Conservation (phyloP, 2,329 filamentous ascomycete species). For the Aspergillus puulaauensis region DNA sequence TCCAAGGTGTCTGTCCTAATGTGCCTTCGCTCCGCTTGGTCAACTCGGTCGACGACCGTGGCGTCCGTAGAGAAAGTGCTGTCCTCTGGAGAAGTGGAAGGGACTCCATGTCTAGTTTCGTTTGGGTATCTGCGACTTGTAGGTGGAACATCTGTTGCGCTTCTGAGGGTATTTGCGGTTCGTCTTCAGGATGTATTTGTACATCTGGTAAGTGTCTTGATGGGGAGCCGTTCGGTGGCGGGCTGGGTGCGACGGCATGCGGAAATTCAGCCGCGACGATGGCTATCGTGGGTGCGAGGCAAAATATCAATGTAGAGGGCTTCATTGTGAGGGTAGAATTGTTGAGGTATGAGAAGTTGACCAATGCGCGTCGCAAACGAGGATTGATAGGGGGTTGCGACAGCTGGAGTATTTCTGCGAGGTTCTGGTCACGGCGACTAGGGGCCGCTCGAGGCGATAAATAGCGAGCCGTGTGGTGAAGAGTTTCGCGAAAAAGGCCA, state of each 20-base stretch:
- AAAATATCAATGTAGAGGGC: constrained; percentile 16
- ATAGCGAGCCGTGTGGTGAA: background rate
- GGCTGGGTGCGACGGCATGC: constrained; percentile 25
- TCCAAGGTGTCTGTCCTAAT: constrained; percentile 41
- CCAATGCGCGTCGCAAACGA: background rate
- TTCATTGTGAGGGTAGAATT: constrained; percentile 16
- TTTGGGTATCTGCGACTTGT: constrained; percentile 2
- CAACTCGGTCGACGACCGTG: constrained; percentile 17
- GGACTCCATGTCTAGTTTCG: constrained; percentile 12
- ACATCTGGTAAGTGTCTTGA: constrained; percentile 15
- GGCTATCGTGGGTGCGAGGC: constrained; percentile 23
- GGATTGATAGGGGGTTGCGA: background rate
- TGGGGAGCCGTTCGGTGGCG: constrained; percentile 19
- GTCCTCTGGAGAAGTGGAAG: constrained; percentile 24
- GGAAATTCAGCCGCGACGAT: constrained; percentile 25
- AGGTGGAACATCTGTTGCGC: constrained; percentile 11
- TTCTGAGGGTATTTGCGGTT: constrained; percentile 5
- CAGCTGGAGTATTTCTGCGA: background rate
- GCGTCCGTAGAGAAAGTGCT: constrained; percentile 32
- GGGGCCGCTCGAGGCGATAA: background rate
- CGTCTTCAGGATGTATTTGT: constrained; percentile 9
- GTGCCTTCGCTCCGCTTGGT: constrained; percentile 39
- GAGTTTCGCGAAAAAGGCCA: background rate
- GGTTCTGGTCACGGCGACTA: background rate
- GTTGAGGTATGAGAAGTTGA: background rate